A percentile compares a stretch with the other conserved stretches of the same genome.
Conservation (phyloP, 441 rosid genomes). For the Rhodomyrtus psidioides region DNA sequence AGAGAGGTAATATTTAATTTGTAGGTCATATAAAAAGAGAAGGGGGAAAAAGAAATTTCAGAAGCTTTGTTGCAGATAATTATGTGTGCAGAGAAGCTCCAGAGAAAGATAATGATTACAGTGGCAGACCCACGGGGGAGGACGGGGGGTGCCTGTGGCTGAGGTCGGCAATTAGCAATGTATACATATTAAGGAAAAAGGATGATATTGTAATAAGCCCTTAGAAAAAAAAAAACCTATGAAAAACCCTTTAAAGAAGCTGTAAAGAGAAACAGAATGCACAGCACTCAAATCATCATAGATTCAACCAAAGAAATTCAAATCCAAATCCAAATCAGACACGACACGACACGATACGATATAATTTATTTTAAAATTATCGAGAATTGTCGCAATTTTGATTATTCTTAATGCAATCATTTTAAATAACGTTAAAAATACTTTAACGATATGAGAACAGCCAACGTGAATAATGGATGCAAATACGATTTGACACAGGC, state of each 20-base stretch:
- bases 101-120: conserved; percentile 40
- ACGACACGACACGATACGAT: background rate
- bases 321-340: background rate
- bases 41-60: background rate
- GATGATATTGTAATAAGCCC: background rate
- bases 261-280: background rate
- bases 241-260: background rate
- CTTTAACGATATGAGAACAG: background rate
- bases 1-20: background rate
- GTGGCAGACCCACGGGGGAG: conserved; percentile 34
- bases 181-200: background rate
- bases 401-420: background rate
- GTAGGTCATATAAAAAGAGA: background rate
- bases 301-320: background rate
- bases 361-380: background rate
- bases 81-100: background rate
- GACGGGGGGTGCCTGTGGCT: background rate
- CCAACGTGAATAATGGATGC: background rate
- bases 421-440: background rate
- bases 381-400: background rate
- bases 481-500: background rate
- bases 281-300: background rate
- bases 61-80: conserved; percentile 5
- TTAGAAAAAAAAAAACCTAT: background rate
- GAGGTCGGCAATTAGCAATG: background rate